A percentile compares a stretch with the other conserved stretches of the same genome.
Evolutionary conservation across 1,139 yeast genomes (phyloP).

Genomic region (Saccharomyces hybrid): DNA sequence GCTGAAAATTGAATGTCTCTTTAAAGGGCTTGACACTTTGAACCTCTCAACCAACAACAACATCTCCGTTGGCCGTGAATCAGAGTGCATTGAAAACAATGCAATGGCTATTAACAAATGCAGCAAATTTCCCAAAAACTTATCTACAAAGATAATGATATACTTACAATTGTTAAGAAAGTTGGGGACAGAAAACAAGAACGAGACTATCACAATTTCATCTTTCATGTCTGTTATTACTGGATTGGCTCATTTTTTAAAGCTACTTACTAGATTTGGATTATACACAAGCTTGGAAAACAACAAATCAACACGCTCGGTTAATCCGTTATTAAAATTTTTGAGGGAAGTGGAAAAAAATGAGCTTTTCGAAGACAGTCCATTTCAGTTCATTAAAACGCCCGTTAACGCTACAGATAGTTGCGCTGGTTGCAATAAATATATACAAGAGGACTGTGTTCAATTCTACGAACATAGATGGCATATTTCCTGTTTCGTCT

Average conservation of each 20-base stretch:
- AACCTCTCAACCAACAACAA: slow-evolving; percentile 15
- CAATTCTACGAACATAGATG: slow-evolving; percentile 41
- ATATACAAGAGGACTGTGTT: slow-evolving; percentile 78
- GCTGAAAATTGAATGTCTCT: slow-evolving; percentile 60
- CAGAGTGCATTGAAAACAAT: not conserved
- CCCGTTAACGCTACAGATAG: slow-evolving; percentile 69
- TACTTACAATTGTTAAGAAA: slow-evolving; percentile 66
- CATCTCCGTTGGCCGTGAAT: no score
- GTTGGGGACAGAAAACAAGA: slow-evolving; percentile 34
- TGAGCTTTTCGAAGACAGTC: slow-evolving; percentile 37
- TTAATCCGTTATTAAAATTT: slow-evolving; percentile 41
- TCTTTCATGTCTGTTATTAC: slow-evolving; percentile 83
- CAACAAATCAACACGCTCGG: slow-evolving; percentile 38
- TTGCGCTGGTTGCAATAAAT: slow-evolving; percentile 62
- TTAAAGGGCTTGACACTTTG: slow-evolving; percentile 19
- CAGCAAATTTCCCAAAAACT: slow-evolving; percentile 79
- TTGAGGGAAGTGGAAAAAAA: slow-evolving; percentile 48
- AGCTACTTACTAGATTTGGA: slow-evolving; percentile 59
- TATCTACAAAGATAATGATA: slow-evolving; percentile 73
- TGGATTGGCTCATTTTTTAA: slow-evolving; percentile 87
- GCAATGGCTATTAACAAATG: slow-evolving; percentile 21
- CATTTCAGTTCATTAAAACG: slow-evolving; percentile 42
- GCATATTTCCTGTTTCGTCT: no score
- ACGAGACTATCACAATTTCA: slow-evolving; percentile 34
- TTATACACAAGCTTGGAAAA: slow-evolving; percentile 42